Evolutionary conservation across 2,329 filamentous ascomycete genomes (phyloP).

Genomic region (Sporothrix euskadiensis): DNA sequence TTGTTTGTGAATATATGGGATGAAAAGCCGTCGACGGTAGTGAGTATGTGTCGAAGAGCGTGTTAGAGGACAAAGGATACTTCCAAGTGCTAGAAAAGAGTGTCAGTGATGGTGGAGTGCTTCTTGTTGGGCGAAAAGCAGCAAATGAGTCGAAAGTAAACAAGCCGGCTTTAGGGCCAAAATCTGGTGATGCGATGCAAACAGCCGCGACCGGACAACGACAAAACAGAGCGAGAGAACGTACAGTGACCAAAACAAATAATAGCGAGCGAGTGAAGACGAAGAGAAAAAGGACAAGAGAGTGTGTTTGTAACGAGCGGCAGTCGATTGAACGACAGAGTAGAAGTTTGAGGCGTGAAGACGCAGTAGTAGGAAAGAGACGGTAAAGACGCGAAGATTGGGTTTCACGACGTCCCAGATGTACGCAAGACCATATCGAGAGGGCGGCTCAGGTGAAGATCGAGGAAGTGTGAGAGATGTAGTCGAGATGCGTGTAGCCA

Average conservation of each 20-base stretch:
- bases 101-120: not conserved
- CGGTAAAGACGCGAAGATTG: constrained; percentile 6
- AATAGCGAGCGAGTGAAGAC: constrained; percentile 13
- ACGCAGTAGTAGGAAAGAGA: not conserved
- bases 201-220: not conserved
- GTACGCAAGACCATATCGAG: constrained; percentile 27
- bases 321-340: constrained; percentile 12
- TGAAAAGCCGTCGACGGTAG: not conserved
- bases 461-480: not conserved
- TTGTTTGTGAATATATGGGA: not conserved
- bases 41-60: not conserved
- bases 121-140: not conserved
- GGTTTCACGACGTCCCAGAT: constrained; percentile 24
- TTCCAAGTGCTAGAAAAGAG: not conserved
- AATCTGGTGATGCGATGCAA: constrained; percentile 12
- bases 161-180: not conserved
- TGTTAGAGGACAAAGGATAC: not conserved
- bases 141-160: not conserved
- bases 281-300: constrained; percentile 14
- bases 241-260: not conserved
- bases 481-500: not conserved
- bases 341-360: not conserved
- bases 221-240: not conserved
- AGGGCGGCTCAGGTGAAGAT: constrained; percentile 13
- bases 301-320: constrained; percentile 11